phyloP scores from a whole-genome alignment of 352 stramenopile species.

The Globisporangium abappressorium region DNA sequence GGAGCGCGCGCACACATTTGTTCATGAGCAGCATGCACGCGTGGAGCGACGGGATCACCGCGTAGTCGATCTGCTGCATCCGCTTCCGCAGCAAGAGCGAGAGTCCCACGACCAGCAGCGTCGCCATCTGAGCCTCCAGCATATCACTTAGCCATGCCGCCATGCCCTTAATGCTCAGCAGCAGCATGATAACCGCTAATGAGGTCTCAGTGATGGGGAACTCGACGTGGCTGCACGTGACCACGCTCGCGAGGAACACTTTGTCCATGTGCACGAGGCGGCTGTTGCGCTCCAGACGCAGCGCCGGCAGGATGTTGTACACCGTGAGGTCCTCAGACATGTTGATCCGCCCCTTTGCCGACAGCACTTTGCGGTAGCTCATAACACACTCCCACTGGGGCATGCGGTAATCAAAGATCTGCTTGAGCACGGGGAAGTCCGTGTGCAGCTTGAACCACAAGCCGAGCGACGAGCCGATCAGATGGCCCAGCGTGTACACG shows the following conservation, averaged over 20 bases:
- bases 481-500: background rate
- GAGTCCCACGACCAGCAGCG: conserved; percentile 10
- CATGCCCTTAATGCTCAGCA: background rate
- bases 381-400: conserved; percentile 27
- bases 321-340: conserved; percentile 3
- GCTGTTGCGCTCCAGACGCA: conserved; percentile 43
- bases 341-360: conserved; percentile 15
- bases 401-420: conserved; percentile 32
- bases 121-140: conserved; percentile 17
- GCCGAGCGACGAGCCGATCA: conserved; percentile 11
- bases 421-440: conserved; percentile 23
- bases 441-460: conserved; percentile 21
- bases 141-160: background rate
- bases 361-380: conserved; percentile 20
- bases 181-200: background rate
- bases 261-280: conserved; percentile 55
- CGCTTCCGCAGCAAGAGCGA: conserved; percentile 27
- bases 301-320: background rate
- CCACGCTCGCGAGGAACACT: conserved; percentile 62
- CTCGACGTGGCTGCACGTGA: conserved; percentile 43
- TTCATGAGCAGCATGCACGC: conserved; percentile 61
- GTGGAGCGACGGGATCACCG: conserved; percentile 57
- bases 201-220: conserved; percentile 31
- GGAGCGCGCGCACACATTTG: conserved; percentile 39
- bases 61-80: conserved; percentile 51